These are phyloP conservation scores for Solanum hybrid DNA, from an alignment of 305 asterid species.

Conservation along the genomic window DNA sequence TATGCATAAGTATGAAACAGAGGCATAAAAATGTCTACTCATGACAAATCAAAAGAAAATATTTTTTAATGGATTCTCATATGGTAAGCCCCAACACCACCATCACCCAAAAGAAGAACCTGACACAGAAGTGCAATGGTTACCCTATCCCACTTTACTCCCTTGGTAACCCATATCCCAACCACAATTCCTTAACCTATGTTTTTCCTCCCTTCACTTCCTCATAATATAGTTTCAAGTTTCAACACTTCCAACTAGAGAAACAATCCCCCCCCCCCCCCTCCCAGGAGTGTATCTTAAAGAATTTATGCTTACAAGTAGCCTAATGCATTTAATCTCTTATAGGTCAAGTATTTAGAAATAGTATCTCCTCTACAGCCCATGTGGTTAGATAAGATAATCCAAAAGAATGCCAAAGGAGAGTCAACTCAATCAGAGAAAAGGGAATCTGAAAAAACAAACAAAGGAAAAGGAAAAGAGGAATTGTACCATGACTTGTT, in stretches of 20 bases:
- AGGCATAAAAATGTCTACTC: neutral
- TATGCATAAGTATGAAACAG: neutral
- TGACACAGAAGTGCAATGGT: neutral
- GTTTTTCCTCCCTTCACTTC: neutral
- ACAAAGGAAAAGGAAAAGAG: neutral
- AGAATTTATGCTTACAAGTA: neutral
- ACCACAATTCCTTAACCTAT: neutral
- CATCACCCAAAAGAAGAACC: neutral
- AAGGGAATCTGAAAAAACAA: neutral
- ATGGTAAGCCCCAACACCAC: neutral
- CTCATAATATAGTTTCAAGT: neutral
- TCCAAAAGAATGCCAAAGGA: neutral
- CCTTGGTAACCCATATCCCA: neutral
- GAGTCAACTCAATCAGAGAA: neutral
- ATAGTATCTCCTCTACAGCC: neutral
- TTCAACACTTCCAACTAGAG: neutral
- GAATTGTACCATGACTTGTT: slow-evolving; percentile 48
- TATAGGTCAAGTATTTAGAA: neutral
- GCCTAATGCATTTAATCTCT: neutral
- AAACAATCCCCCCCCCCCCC: neutral
- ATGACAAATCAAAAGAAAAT: neutral
- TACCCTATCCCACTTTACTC: neutral
- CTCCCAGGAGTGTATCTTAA: neutral
- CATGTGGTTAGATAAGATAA: neutral
- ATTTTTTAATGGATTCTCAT: neutral